Evolutionary conservation across 2,329 filamentous ascomycete genomes (phyloP), one percentile per base, ranked within the genome.

Genomic region (Mycosphaerella arachidis): DNA sequence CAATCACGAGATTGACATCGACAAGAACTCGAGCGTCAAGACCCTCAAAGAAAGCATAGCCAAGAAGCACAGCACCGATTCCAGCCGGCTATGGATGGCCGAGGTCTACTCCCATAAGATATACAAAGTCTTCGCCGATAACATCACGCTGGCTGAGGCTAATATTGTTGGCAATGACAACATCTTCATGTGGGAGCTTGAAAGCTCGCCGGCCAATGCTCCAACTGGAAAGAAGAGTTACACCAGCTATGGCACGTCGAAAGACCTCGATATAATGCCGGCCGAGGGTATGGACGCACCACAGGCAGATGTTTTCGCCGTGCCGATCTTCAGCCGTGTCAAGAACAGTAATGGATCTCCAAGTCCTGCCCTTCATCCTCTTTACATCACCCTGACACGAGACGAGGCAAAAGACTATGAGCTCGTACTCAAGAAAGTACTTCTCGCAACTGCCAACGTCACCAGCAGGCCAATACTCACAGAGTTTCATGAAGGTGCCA

Each of bases 31-130:
- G 62, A 86, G 83, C 33, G 84, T 93, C 63, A 85, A 84, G 62
- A 74, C 78, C 4, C 72, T 95, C 61, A 93, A 92, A 73, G 82
- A 85, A 53, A 78, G 78, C 43, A 77, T 88, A 24, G 83, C 80
- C 7, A 79, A 79, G 63, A 83, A 83, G 66, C 77, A 84, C 58
- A 67, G 77, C 70, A 68, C 85, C 82, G 61, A 77, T 57, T 72
- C 80, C 53, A 82, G 86, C 52, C 83, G 85, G 12, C 72, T 97
- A n/a, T 86, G 96, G 71, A 86, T 87, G 13, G 87, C 86, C 1
- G 94, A 99, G 70, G 86, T 95, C 54, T 96, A 91, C 73, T 89
- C 86, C 67, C 81, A 86, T 66, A 91, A 88, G 67, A 92, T 97
- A 74, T 97, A 92, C 79, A 93, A 92, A 71, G 82, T 91, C 53